These are phyloP conservation scores for Trichoderma breve DNA, from an alignment of 2,329 filamentous ascomycete genomes.

Conservation along the genomic window DNA sequence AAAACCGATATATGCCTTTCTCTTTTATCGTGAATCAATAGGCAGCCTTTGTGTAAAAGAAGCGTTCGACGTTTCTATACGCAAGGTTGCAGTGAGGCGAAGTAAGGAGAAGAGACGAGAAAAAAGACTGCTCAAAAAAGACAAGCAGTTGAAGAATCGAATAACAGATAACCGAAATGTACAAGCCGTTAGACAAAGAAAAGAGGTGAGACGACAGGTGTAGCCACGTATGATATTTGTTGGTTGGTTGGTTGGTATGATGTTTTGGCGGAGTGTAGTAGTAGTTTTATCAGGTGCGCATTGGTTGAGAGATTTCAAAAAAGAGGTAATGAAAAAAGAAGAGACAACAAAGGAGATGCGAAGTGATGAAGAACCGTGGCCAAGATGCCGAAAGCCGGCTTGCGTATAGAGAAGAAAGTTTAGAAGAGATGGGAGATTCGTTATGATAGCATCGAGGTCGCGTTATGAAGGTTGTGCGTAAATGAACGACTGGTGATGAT, in stretches of 20 bases:
- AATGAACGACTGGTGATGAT: constrained; percentile 23
- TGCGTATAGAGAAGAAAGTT: constrained; percentile 28
- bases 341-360: constrained; percentile 39
- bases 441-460: constrained; percentile 46
- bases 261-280: constrained; percentile 30
- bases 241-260: constrained; percentile 7
- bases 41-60: constrained; percentile 7
- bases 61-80: constrained; percentile 19
- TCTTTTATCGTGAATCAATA: constrained; percentile 10
- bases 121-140: constrained; percentile 20
- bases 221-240: constrained; percentile 27
- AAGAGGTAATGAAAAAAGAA: constrained; percentile 26
- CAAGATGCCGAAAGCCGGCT: constrained; percentile 24
- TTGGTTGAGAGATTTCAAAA: constrained; percentile 33
- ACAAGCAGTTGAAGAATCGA: constrained; percentile 18
- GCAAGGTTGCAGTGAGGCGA: not conserved
- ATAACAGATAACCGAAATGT: constrained; percentile 32
- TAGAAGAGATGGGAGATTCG: constrained; percentile 38
- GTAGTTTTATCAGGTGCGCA: constrained; percentile 42
- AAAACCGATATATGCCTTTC: constrained; percentile 22
- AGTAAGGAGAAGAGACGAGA: constrained; percentile 1
- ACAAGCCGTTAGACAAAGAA: constrained; percentile 37
- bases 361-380: constrained; percentile 35
- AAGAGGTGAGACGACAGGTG: constrained; percentile 30
- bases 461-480: constrained; percentile 24